Conservation (phyloP, 2,329 filamentous ascomycete species). For the Pseudogymnoascus sp. region DNA sequence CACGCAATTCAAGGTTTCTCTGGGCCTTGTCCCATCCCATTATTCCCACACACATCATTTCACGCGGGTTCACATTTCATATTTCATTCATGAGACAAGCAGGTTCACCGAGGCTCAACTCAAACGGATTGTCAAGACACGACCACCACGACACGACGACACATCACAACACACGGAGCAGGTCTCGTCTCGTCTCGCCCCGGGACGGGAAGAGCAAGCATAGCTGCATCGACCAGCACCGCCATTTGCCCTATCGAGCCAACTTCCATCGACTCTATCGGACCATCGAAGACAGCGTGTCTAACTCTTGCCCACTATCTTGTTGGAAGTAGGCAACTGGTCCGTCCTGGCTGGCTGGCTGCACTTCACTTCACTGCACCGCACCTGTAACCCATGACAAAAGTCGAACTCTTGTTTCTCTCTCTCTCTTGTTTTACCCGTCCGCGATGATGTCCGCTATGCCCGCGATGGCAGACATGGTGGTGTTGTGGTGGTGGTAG, state of each 20-base stretch:
- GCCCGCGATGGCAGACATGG: not conserved
- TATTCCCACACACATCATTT: not conserved
- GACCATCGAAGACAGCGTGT: not conserved
- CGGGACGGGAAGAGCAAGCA: too few relatives aligned
- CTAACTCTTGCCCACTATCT: not conserved
- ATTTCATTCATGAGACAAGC: not conserved
- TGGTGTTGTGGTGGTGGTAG: slow-evolving; percentile 3
- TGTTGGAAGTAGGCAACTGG: slow-evolving; percentile 3
- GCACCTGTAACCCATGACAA: slow-evolving; percentile 6
- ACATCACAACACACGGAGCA: not conserved
- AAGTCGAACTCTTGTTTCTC: not conserved
- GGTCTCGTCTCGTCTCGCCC: too few relatives aligned
- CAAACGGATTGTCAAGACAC: slow-evolving; percentile 4
- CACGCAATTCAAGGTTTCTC: slow-evolving; percentile 7
- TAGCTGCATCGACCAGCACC: not conserved
- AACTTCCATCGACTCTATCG: slow-evolving; percentile 8
- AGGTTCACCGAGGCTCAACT: slow-evolving; percentile 2
- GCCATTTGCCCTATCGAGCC: not conserved
- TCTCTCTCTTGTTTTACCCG: slow-evolving; percentile 4
- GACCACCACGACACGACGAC: too few relatives aligned
- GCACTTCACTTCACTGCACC: too few relatives aligned
- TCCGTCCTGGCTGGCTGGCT: not conserved
- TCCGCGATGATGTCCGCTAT: not conserved
- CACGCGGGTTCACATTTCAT: not conserved
- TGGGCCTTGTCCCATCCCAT: not conserved